These are phyloP conservation scores for Withania somnifera DNA, from an alignment of 305 asterid genomes.

Conservation along the genomic window DNA sequence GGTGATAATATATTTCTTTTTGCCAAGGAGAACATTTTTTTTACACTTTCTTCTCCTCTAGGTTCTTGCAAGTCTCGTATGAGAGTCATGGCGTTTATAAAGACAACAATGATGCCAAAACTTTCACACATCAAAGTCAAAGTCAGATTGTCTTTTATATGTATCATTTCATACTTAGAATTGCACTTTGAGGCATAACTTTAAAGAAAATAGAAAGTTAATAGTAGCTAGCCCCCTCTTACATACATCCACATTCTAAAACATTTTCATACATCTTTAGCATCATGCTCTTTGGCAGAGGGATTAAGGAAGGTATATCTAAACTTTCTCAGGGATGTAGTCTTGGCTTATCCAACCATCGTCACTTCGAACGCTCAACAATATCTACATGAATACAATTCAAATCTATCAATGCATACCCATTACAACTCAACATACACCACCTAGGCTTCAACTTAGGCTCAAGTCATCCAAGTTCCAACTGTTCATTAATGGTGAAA, in stretches of 20 bases:
- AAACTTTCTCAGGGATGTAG: not conserved
- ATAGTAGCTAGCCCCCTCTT: not conserved
- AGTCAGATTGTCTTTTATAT: not conserved
- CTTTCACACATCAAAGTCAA: not conserved
- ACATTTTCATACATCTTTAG: not conserved
- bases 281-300: not conserved
- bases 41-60: not conserved
- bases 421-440: not conserved
- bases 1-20: slow-evolving; percentile 21
- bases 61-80: not conserved
- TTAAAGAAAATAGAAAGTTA: not conserved
- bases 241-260: not conserved
- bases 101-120: not conserved
- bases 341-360: not conserved
- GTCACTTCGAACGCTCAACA: not conserved
- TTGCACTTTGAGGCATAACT: not conserved
- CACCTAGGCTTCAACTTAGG: not conserved
- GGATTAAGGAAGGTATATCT: not conserved
- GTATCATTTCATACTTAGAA: not conserved
- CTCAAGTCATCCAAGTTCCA: not conserved
- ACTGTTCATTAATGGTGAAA: not conserved
- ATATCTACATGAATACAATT: not conserved
- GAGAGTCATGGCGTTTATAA: not conserved
- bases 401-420: not conserved
- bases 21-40: not conserved